Base-by-base conservation (phyloP, 768 basidiomycete genomes). In the Amanita subjunquillea region DNA sequence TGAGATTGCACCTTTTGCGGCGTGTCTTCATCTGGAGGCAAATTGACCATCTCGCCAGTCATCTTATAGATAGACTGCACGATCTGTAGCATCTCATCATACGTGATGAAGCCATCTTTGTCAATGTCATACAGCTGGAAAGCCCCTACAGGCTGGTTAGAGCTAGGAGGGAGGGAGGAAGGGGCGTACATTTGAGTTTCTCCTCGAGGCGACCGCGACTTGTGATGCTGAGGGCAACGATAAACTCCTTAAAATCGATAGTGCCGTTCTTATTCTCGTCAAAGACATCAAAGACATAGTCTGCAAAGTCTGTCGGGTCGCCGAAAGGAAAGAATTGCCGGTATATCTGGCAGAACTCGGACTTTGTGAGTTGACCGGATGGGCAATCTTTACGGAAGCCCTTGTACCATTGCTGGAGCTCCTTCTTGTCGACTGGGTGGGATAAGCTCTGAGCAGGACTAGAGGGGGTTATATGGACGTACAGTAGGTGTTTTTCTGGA, bases 321-420 rank as follows among this genome's bases (percentile, higher is more conserved):
- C 96, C 96, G 63, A 99, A 99, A 23, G 96, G 96, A 77, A 99
- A 99, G 86, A 99, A 99, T 68, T 98, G 96, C 66, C 93, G 92
- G 79, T 98, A 99, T 76, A 99, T 99, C 68, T 87, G 85, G 62
- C 87, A 79, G 72, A 99, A 99, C 67, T 94, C 94, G 52, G 81
- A 74, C 76, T 91, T 96, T 79, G 97, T 89, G 62, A 99, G 82
- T 58, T 93, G 89, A 39, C 96, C 96, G 3, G 91, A 88, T 1
- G 96, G 96, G 66, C 96, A 99, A 70, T 99, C 96, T 70, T 93
- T 96, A 64, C 95, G 82, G 74, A 98, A 99, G 43, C 96, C 96
- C 70, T 98, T 98, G 79, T 98, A 95, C 92, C 93, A 95, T 75
- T 92, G 91, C 70, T 96, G 92, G 41, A 95, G 84, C 68, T 96